Evolutionary conservation across 2,329 filamentous ascomycete genomes (phyloP).

Genomic region (Falciphora oryzae): DNA sequence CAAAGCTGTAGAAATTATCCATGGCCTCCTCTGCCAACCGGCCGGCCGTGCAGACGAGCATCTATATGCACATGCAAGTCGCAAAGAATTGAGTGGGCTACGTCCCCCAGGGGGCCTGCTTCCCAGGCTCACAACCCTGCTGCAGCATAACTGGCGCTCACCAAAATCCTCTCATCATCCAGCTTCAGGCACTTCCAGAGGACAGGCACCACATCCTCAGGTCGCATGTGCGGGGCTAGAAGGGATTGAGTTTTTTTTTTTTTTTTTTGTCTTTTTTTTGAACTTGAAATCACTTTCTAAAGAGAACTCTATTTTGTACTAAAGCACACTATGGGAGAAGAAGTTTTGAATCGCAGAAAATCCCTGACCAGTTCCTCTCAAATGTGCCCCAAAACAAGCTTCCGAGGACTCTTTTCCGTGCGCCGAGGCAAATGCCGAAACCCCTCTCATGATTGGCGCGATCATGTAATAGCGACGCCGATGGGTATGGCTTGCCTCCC

Average conservation of each 20-base stretch:
- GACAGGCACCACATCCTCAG: no score
- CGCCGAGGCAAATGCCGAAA: constrained; percentile 15
- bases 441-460: constrained; percentile 20
- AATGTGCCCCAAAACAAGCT: constrained; percentile 25
- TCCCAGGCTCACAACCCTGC: no score
- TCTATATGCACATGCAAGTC: no score
- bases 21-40: not conserved
- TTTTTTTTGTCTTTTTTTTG: not conserved
- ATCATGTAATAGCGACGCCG: constrained; percentile 12
- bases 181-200: no score
- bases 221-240: not conserved
- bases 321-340: constrained; percentile 24
- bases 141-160: no score
- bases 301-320: constrained; percentile 28
- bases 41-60: no score
- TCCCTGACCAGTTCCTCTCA: constrained; percentile 24
- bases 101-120: no score
- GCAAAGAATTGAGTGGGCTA: no score
- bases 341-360: constrained; percentile 27
- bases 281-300: constrained; percentile 23
- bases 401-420: constrained; percentile 19
- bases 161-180: no score
- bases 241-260: not conserved
- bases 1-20: not conserved
- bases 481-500: constrained; percentile 14